Evolutionary conservation across 805 yeast genomes (phyloP).

Genomic region (Yarrowia sp.): DNA sequence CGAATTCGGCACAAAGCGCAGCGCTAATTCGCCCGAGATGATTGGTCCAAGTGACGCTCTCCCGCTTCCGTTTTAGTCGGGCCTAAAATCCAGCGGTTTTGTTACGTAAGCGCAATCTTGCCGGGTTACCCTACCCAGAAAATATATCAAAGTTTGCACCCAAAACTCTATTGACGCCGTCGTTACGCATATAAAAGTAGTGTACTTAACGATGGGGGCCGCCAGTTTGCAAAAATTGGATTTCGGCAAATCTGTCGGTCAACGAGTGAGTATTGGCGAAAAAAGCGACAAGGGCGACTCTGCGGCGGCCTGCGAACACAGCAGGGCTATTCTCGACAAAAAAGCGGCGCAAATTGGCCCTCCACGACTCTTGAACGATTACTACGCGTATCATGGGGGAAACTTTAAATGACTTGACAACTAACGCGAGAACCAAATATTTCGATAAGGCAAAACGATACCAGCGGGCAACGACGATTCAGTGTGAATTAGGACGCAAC

Average conservation of each 20-base stretch:
- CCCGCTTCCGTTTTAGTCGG: neutral
- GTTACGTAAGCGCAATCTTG: conserved; percentile 23
- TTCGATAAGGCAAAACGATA: conserved; percentile 1
- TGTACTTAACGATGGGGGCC: conserved; percentile 26
- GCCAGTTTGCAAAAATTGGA: conserved; percentile 24
- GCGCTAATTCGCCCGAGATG: too few species aligned
- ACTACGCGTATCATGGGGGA: conserved; percentile 12
- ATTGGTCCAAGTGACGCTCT: neutral
- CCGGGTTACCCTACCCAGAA: conserved; percentile 11
- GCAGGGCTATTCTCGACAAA: neutral
- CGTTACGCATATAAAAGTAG: conserved; percentile 24
- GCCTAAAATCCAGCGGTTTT: neutral
- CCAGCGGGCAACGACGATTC: neutral
- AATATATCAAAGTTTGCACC: conserved; percentile 14
- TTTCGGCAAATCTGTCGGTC: conserved; percentile 11
- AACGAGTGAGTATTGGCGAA: conserved; percentile 9
- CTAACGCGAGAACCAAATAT: conserved; percentile 11
- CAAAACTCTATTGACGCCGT: conserved; percentile 13
- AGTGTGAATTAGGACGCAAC: conserved; percentile 10
- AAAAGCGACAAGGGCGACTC: neutral
- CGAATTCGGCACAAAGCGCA: neutral
- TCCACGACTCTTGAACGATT: neutral
- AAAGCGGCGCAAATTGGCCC: neutral
- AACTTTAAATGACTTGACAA: conserved; percentile 11
- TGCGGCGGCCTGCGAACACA: neutral